Base-by-base conservation (phyloP, 352 stramenopile species). In the Blastocystis sp. region DNA sequence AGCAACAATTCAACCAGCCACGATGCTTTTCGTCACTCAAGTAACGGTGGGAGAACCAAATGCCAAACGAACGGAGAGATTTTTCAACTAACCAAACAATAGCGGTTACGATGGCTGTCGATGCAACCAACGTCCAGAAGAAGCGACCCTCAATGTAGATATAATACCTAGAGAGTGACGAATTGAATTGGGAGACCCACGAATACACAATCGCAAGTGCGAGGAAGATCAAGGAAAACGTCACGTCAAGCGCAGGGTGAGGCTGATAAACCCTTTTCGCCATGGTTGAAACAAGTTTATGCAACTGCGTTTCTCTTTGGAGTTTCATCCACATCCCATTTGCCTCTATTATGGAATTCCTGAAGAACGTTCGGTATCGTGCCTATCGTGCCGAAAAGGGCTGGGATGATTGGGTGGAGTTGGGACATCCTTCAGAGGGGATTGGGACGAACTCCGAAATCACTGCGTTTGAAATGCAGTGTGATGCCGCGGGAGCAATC, bases 231-330 rank as follows among this genome's bases (percentile, higher is more conserved):
- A 85, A 70, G 24, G 50, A 41, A 55, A 85, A 41, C 3, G 31
- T 33, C 12, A 85, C 55, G 26, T 85, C 74, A 16, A 85, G 41
- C 37, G 45, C 26, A 59, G 74, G 74, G 66, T 85, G 31, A 50
- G 74, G 50, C 21, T 31, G 67, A 37, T 85, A 85, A 10, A 85
- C 74, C 29, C 66, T 85, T 39, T 62, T 85, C 16, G 74, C 74
- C 74, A 85, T 85, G 41, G 33, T 67, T 13, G 26, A 71, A 71
- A 71, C 4, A 71, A 41, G 37, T 39, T 9, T 2, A 69, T 37
- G 31, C 65, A 26, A 24, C 19, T 74, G 63, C 26, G 9, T 1
- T n/a, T n/a, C n/a, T 24, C 31, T 26, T 41, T 12, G 63, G 63
- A 74, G 63, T 74, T 74, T 74, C 63, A 41, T 51, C 45, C 41